Evolutionary conservation across 129 eudicot genomes (phyloP).

Genomic region (Flaveria bidentis): DNA sequence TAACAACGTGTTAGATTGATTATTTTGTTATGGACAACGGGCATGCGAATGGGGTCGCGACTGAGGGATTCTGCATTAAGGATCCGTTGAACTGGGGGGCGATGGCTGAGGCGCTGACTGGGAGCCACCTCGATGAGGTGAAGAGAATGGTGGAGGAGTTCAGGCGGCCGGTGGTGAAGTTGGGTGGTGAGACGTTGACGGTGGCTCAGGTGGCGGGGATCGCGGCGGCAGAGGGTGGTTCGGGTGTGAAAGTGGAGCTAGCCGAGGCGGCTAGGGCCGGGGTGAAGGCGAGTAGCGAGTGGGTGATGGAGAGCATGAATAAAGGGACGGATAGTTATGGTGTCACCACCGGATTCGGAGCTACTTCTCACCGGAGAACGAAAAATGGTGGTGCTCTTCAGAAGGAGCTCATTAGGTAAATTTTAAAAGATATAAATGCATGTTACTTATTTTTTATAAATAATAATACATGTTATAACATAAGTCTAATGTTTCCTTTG

Average conservation of each 20-base stretch:
- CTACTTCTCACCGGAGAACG: slow-evolving; percentile 70
- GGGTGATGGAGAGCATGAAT: slow-evolving; percentile 82
- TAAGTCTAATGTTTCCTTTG: too few relatives aligned
- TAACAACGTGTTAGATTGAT: too few relatives aligned
- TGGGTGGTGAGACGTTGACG: slow-evolving; percentile 66
- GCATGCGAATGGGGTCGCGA: slow-evolving; percentile 22
- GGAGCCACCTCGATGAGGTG: slow-evolving; percentile 83
- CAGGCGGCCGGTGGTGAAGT: slow-evolving; percentile 59
- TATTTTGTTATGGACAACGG: slow-evolving; percentile 31
- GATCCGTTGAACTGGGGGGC: slow-evolving; percentile 83
- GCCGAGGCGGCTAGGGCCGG: slow-evolving; percentile 66
- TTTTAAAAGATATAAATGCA: background rate
- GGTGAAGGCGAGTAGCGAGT: slow-evolving; percentile 74
- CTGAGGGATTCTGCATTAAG: slow-evolving; percentile 44
- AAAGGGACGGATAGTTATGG: slow-evolving; percentile 78
- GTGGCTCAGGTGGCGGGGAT: slow-evolving; percentile 77
- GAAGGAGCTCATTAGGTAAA: slow-evolving; percentile 76
- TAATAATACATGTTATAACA: too few relatives aligned
- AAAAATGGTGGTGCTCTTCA: slow-evolving; percentile 82
- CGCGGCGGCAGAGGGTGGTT: slow-evolving; percentile 40
- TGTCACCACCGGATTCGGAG: slow-evolving; percentile 80
- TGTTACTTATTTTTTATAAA: background rate
- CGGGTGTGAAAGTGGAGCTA: slow-evolving; percentile 65
- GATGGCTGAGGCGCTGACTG: slow-evolving; percentile 64
- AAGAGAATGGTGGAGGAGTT: slow-evolving; percentile 77